A percentile compares a stretch with the other conserved stretches of the same genome.
Conservation (phyloP, 1,284 basidiomycete genomes). For the Boletus semigastroideus region DNA sequence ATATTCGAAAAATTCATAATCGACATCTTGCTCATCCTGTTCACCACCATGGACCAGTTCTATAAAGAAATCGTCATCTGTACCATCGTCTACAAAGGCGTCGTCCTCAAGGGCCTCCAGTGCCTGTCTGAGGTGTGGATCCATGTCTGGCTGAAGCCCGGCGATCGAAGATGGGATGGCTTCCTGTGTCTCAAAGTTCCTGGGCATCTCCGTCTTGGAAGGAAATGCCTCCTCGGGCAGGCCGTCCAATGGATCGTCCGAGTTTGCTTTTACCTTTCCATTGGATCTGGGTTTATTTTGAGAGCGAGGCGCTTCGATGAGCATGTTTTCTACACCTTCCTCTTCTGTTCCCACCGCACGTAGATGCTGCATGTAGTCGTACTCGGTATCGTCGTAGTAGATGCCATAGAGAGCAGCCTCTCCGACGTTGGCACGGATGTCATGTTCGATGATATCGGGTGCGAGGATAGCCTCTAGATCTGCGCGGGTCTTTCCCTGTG, state of each 20-base stretch:
- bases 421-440: constrained; percentile 59
- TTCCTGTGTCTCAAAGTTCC: constrained; percentile 72
- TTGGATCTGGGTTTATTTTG: constrained; percentile 40
- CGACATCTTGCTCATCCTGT: constrained; percentile 49
- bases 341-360: constrained; percentile 71
- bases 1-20: constrained; percentile 73
- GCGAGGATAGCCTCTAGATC: constrained; percentile 67
- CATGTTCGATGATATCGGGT: constrained; percentile 57
- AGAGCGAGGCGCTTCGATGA: constrained; percentile 66
- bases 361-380: constrained; percentile 99
- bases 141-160: constrained; percentile 95
- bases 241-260: constrained; percentile 42
- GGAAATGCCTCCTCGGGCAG: constrained; percentile 76
- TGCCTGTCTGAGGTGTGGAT: constrained; percentile 91
- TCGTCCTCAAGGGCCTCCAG: constrained; percentile 97
- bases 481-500: constrained; percentile 73
- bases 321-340: constrained; percentile 73
- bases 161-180: constrained; percentile 79
- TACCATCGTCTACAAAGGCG: constrained; percentile 80
- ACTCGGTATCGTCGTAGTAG: constrained; percentile 96
- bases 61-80: constrained; percentile 73
- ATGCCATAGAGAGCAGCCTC: constrained; percentile 92
- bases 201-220: constrained; percentile 70
- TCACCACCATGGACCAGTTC: constrained; percentile 78
- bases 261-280: constrained; percentile 27